Base-by-base conservation (phyloP, 2,329 filamentous ascomycete genomes). In the Fusarium sublunatum region DNA sequence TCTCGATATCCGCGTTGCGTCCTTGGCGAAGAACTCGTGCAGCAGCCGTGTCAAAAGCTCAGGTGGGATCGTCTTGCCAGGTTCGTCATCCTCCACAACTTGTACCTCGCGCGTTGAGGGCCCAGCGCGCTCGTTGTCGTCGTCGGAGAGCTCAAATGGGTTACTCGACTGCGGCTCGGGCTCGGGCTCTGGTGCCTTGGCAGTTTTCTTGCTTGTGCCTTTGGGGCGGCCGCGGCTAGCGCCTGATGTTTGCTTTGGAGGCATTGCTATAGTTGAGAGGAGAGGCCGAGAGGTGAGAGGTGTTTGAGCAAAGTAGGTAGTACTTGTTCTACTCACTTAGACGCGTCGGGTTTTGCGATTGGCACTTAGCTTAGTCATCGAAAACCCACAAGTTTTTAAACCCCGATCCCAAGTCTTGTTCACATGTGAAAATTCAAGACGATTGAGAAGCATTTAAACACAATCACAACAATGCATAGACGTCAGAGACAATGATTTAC, bases 31-130 rank as follows among this genome's bases (percentile, higher is more conserved):
- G 73, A 91, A 87, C 68, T 93, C 87, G 73, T 96, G 89, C 31
- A 97, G 80, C 4, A 97, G 79, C 32, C 88, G 85, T 9, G 91
- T 90, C 36, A 97, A 78, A 1, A 98, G 81, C 39, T 91, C 88
- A 4, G 85, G 81, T 0, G 93, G 91, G 26, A 97, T 90, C 44
- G 78, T 78, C 61, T 79, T 78, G 28, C 76, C 76, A 0, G 74
- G 72, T 11, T 78, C 69, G 4, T 76, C 77, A 3, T 75, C 69
- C 6, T 69, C 69, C 5, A 56, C 52, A 8, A 47, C 53, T 28
- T 56, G 39, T 12, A 73, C 70, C 1, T 71, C 71, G 4, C 67
- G 71, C 3, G 70, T 64, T 8, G 64, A 56, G 24, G 45, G 59
- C 13, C 42, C 24, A 6, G 38, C 24, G 24, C 26, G 44, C 3